phyloP scores from a whole-genome alignment of 129 eudicot genomes.

The Saposhnikovia divaricata region DNA sequence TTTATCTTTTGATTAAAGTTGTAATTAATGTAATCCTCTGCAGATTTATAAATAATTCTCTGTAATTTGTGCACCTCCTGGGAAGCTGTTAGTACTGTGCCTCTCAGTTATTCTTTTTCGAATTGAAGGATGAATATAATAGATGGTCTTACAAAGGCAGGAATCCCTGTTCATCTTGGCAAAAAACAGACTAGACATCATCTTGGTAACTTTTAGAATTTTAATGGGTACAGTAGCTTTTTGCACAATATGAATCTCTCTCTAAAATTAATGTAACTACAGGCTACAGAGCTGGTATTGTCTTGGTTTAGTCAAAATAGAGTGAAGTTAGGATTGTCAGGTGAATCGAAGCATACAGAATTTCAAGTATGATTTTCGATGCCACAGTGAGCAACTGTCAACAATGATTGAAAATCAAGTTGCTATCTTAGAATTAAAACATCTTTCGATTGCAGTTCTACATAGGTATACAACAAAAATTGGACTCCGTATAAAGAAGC shows the following conservation, averaged over 20 bases:
- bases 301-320: too few species aligned
- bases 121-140: neutral
- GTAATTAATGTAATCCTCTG: neutral
- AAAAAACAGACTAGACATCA: neutral
- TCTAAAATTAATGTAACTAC: neutral
- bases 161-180: neutral
- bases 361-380: too few species aligned
- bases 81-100: neutral
- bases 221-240: too few species aligned
- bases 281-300: neutral
- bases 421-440: neutral
- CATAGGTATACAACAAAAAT: neutral
- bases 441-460: neutral
- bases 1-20: neutral
- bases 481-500: neutral
- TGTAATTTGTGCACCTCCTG: neutral
- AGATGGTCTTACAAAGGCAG: too few species aligned
- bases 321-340: too few species aligned
- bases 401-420: conserved; percentile 8
- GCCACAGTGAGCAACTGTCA: neutral
- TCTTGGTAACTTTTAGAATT: neutral
- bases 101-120: neutral
- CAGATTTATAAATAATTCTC: neutral
- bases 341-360: neutral
- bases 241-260: too few species aligned